phyloP scores from a whole-genome alignment of 352 stramenopile genomes.

The Globisporangium barbulae region DNA sequence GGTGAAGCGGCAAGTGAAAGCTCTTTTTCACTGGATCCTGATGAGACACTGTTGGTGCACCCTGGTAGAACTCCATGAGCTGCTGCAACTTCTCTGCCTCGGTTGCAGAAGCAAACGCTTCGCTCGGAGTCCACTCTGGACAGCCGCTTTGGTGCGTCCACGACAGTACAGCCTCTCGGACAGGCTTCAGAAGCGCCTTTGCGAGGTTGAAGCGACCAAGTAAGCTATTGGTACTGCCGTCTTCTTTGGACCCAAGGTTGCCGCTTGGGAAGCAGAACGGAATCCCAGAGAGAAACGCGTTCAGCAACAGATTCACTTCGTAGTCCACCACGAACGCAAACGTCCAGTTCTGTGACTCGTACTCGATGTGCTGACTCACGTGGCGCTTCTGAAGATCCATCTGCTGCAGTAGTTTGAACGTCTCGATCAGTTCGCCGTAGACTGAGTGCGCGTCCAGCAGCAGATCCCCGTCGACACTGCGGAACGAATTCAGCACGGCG shows the following conservation, averaged over 20 bases:
- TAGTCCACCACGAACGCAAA: conserved; percentile 83
- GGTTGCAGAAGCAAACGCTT: conserved; percentile 10
- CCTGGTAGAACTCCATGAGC: conserved; percentile 41
- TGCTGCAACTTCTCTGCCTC: conserved; percentile 22
- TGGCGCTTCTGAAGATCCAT: conserved; percentile 81
- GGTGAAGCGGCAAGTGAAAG: conserved; percentile 74
- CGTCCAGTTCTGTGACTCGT: conserved; percentile 81
- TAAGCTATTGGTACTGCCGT: conserved; percentile 20
- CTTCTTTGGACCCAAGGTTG: conserved; percentile 8
- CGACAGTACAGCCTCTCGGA: conserved; percentile 26
- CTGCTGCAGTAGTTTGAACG: conserved; percentile 64
- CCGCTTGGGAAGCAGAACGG: conserved; percentile 44
- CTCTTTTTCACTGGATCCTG: conserved; percentile 46
- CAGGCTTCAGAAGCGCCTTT: conserved; percentile 39
- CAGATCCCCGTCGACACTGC: conserved; percentile 27
- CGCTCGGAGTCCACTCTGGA: conserved; percentile 22
- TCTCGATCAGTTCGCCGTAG: conserved; percentile 52
- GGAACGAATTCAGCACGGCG: conserved; percentile 59
- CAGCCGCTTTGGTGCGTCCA: conserved; percentile 41
- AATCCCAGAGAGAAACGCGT: conserved; percentile 57
- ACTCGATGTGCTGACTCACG: conserved; percentile 70
- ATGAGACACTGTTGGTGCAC: conserved; percentile 16
- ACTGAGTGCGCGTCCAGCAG: conserved; percentile 37
- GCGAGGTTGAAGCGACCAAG: conserved; percentile 34
- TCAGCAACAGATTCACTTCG: conserved; percentile 74